Evolutionary conservation across 2,329 filamentous ascomycete species (phyloP).

Genomic region (Talaromyces verruculosus): DNA sequence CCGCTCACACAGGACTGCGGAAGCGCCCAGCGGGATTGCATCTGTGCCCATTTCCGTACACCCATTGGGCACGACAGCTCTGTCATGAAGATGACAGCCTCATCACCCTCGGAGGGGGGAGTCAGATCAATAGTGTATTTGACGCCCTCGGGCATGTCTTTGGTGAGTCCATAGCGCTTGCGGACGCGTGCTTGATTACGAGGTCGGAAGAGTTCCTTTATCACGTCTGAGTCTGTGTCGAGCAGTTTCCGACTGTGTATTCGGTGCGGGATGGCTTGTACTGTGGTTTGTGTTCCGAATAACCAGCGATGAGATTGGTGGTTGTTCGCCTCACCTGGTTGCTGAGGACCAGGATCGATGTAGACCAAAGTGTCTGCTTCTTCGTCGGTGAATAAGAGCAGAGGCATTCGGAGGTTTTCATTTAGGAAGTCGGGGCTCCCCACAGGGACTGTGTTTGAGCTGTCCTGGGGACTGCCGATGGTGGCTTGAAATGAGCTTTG

Average conservation of each 20-base stretch:
- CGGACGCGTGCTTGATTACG: conserved; percentile 30
- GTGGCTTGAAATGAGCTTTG: neutral
- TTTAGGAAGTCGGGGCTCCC: neutral
- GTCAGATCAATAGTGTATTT: conserved; percentile 65
- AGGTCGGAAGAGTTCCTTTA: conserved; percentile 34
- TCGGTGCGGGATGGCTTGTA: conserved; percentile 32
- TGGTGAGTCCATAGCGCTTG: conserved; percentile 33
- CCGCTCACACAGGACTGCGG: conserved; percentile 48
- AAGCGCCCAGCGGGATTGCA: conserved; percentile 40
- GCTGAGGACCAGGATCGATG: conserved; percentile 35
- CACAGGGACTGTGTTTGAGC: neutral
- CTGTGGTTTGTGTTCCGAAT: neutral
- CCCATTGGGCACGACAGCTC: conserved; percentile 59
- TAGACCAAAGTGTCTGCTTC: conserved; percentile 42
- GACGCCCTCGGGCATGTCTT: conserved; percentile 43
- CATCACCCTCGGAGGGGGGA: conserved; percentile 61
- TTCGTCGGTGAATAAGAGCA: conserved; percentile 25
- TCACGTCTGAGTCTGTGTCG: conserved; percentile 31
- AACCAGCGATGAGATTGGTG: conserved; percentile 19
- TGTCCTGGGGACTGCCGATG: neutral
- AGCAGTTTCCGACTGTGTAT: conserved; percentile 37
- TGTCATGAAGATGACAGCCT: conserved; percentile 59
- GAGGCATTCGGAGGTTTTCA: conserved; percentile 21
- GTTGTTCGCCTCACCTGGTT: neutral
- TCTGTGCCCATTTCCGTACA: conserved; percentile 57